phyloP scores from a whole-genome alignment of 176 grass and related monocot species.

The Musa beccarii region DNA sequence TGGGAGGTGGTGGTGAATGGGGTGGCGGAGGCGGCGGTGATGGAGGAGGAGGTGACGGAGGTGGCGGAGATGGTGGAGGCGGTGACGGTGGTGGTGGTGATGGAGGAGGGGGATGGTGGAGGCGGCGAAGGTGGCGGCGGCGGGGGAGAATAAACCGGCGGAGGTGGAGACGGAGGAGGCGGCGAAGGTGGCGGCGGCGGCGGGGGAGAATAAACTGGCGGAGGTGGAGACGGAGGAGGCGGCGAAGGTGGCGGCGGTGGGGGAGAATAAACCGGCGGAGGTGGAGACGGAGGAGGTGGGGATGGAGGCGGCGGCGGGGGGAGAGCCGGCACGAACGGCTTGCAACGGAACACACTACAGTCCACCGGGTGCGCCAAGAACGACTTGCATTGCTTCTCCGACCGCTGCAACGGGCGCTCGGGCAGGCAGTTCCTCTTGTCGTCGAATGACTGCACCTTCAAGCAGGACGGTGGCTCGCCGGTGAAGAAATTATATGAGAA shows the following conservation, averaged over 20 bases:
- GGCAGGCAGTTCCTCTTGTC: conserved; percentile 65
- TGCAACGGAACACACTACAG: conserved; percentile 66
- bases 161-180: not conserved
- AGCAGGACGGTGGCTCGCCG: conserved; percentile 60
- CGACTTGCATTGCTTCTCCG: conserved; percentile 52
- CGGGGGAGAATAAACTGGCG: too few species aligned
- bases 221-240: too few species aligned
- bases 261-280: too few species aligned
- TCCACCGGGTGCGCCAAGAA: conserved; percentile 46
- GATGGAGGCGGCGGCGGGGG: conserved; percentile 43
- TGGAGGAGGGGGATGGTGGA: not conserved
- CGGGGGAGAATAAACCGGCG: conserved; percentile 26
- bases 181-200: too few species aligned
- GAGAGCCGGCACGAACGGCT: conserved; percentile 47
- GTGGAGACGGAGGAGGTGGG: not conserved
- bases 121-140: conserved; percentile 14
- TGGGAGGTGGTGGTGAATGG: conserved; percentile 14
- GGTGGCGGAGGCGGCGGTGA: conserved; percentile 43
- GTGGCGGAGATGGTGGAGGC: conserved; percentile 15
- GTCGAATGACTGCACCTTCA: conserved; percentile 32
- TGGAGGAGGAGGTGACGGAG: conserved; percentile 4
- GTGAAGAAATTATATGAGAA: conserved; percentile 91
- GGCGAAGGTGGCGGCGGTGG: too few species aligned
- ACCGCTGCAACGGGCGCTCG: conserved; percentile 44
- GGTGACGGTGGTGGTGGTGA: conserved; percentile 20